Conservation (phyloP, 2,329 filamentous ascomycete species). For the Pleochaeta shiraiana region DNA sequence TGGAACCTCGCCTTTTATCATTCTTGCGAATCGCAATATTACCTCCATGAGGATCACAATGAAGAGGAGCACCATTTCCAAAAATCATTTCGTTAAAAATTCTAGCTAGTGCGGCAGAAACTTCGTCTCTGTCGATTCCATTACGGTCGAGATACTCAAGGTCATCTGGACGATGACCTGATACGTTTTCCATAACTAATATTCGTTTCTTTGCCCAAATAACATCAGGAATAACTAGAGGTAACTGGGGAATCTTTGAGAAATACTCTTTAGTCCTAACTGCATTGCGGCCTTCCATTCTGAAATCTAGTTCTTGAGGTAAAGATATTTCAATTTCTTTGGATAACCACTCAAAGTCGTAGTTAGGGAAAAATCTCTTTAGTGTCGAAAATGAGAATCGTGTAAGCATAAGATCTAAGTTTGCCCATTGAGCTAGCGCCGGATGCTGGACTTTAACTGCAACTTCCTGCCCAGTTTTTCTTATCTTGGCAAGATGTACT, state of each 20-base stretch:
- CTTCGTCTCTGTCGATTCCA: conserved; percentile 82
- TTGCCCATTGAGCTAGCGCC: conserved; percentile 69
- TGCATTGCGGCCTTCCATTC: conserved; percentile 68
- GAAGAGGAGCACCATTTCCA: conserved; percentile 63
- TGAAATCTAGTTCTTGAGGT: conserved; percentile 80
- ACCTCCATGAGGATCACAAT: conserved; percentile 93
- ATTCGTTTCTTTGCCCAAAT: conserved; percentile 78
- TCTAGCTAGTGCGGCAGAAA: conserved; percentile 69
- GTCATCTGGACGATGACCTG: conserved; percentile 73
- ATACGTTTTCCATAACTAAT: conserved; percentile 84
- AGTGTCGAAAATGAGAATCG: conserved; percentile 74
- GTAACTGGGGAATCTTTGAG: conserved; percentile 45
- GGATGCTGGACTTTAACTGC: conserved; percentile 97
- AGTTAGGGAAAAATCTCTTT: conserved; percentile 89
- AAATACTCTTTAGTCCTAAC: conserved; percentile 64
- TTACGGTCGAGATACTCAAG: conserved; percentile 67
- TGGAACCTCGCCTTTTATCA: conserved; percentile 34
- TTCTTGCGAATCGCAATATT: conserved; percentile 87
- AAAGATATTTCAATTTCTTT: conserved; percentile 82
- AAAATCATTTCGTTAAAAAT: conserved; percentile 99
- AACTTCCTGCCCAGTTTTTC: conserved; percentile 63
- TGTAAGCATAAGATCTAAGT: conserved; percentile 69
- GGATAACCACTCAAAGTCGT: conserved; percentile 90
- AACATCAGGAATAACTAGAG: conserved; percentile 73
- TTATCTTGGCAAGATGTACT: conserved; percentile 72